phyloP scores from a whole-genome alignment of 1,139 yeast genomes.

The Candida sp. region DNA sequence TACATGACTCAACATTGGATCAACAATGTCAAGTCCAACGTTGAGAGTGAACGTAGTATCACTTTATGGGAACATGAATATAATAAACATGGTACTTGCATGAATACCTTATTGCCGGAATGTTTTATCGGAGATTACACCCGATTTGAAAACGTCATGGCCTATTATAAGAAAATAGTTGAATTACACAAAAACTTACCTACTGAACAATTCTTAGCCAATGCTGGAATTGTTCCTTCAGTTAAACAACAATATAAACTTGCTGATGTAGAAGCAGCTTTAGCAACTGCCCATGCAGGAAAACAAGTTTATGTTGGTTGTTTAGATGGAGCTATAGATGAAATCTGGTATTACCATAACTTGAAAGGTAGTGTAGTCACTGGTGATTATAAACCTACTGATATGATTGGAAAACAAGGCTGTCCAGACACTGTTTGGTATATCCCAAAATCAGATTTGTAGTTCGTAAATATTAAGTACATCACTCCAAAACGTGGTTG shows the following conservation, averaged over 20 bases:
- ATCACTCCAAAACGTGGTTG: neutral
- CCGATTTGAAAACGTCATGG: conserved; percentile 28
- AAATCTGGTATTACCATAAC: conserved; percentile 38
- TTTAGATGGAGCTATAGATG: conserved; percentile 27
- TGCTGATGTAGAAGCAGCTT: conserved; percentile 29
- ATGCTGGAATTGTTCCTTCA: conserved; percentile 33
- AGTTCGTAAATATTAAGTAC: too few relatives aligned
- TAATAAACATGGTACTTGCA: conserved; percentile 44
- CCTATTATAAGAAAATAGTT: conserved; percentile 31
- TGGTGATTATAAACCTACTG: conserved; percentile 30
- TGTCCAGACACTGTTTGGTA: conserved; percentile 32
- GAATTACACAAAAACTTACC: conserved; percentile 32
- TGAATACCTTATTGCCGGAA: conserved; percentile 34
- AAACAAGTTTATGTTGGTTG: conserved; percentile 35
- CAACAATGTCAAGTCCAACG: conserved; percentile 32
- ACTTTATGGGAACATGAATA: conserved; percentile 42
- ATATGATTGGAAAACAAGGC: conserved; percentile 17
- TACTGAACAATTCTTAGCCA: conserved; percentile 30
- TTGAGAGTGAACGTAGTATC: conserved; percentile 20
- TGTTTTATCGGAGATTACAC: conserved; percentile 32
- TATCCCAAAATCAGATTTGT: conserved; percentile 20
- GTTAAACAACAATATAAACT: conserved; percentile 23
- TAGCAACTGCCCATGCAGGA: conserved; percentile 24
- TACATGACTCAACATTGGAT: conserved; percentile 36
- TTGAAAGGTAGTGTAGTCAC: conserved; percentile 34